phyloP scores from a whole-genome alignment of 169 alveolate genomes.

The Plasmodium cynomolgi region DNA sequence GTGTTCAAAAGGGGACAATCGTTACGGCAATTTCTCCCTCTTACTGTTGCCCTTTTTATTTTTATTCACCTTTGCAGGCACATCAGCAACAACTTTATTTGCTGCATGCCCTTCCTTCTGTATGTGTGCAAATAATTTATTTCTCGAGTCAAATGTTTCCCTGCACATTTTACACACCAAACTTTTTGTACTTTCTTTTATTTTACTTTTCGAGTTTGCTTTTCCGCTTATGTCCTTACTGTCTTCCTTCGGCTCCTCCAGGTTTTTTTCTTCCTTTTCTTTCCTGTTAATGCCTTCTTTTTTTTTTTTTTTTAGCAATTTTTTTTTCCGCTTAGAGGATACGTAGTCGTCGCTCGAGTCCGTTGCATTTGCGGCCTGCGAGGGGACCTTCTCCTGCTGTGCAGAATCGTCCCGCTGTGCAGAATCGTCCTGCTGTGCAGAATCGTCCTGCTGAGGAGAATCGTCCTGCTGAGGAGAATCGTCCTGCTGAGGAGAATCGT shows the following conservation, averaged over 20 bases:
- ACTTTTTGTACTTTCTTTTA: slow-evolving; percentile 31
- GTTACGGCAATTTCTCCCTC: not conserved
- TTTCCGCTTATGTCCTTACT: not conserved
- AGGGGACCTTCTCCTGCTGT: not conserved
- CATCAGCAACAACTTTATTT: slow-evolving; percentile 17
- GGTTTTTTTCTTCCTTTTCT: not conserved
- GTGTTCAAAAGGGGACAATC: not conserved
- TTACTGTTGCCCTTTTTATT: not conserved
- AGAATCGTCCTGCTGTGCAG: not conserved
- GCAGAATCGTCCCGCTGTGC: not conserved
- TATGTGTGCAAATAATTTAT: slow-evolving; percentile 78
- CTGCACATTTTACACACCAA: slow-evolving; percentile 24
- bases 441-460: not conserved
- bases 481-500: not conserved
- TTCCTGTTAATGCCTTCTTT: not conserved
- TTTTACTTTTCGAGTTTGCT: not conserved
- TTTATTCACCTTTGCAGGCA: not conserved
- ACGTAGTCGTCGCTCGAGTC: slow-evolving; percentile 9
- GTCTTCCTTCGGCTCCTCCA: not conserved
- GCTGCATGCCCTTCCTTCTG: slow-evolving; percentile 76
- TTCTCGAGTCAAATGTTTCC: slow-evolving; percentile 74
- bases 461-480: not conserved
- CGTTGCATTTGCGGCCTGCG: not conserved
- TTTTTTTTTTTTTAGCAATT: slow-evolving; percentile 27
- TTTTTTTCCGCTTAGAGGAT: slow-evolving; percentile 25